Evolutionary conservation across 352 stramenopile genomes (phyloP), one percentile per base, ranked within the genome.

Genomic region (Globisporangium paddicum): DNA sequence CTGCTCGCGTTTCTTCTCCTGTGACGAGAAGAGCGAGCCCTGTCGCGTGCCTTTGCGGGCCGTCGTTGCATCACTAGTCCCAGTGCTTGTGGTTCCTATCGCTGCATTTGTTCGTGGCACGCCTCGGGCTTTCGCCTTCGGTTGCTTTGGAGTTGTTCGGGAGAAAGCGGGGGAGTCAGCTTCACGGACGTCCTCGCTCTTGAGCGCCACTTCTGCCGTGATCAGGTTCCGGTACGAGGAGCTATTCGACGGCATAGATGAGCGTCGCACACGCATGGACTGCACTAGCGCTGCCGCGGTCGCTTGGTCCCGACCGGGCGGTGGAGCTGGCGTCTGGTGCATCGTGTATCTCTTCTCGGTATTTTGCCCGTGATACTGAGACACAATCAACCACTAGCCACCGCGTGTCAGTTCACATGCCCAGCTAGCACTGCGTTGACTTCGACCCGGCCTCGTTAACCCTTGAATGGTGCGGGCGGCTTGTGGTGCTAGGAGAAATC

Each of bases 1-100:
- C 19, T 68, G 50, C 21, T 62, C 72, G 10, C 64, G 60, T 51
- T 65, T 67, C 28, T 69, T 61, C 2, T 62, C 58, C 6, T 68
- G 53, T 5, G 70, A 60, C 0, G 51, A 58, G 32, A 82, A 70
- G 14, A 79, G 48, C 9, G 41, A 56, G 14, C 59, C 34, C 25
- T 65, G 41, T 21, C 50, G 51, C 38, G 34, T 48, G 16, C 23
- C 46, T 41, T 60, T 65, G 23, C 35, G 19, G 1, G 8, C 14
- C 10, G 7, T 19, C 13, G 28, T 18, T 56, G 14, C 44, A 16
- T 2, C 18, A 23, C 23, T n/a, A n/a, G n/a, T 32, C 28, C 6
- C 28, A 32, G 28, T 62, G 46, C 46, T 55, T 19, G 16, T 19
- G 14, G 4, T 42, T 3, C 3, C n/a, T 9, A 11, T 48, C 9